Conservation (phyloP, 1,139 yeast species). For the Yamadazyma jaroonii region DNA sequence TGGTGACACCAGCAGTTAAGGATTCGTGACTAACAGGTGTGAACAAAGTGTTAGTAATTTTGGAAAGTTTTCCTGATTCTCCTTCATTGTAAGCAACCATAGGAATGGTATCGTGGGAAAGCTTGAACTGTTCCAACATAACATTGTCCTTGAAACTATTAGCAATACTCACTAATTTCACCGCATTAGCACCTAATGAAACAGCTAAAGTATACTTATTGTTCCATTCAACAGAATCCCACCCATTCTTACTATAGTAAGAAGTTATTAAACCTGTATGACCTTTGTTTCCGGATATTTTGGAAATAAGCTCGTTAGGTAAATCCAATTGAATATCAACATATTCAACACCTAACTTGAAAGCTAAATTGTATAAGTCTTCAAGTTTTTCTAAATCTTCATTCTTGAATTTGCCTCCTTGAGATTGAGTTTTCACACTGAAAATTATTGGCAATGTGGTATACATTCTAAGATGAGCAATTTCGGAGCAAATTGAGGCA, state of each 20-base stretch:
- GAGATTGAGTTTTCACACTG: slow-evolving; percentile 73
- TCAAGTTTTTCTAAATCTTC: slow-evolving; percentile 46
- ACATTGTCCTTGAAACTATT: slow-evolving; percentile 63
- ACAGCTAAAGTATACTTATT: slow-evolving; percentile 66
- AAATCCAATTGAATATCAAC: slow-evolving; percentile 53
- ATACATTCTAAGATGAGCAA: slow-evolving; percentile 60
- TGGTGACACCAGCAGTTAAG: slow-evolving; percentile 51
- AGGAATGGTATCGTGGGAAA: slow-evolving; percentile 51
- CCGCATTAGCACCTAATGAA: slow-evolving; percentile 64
- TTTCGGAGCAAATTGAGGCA: slow-evolving; percentile 67
- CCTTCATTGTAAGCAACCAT: slow-evolving; percentile 86
- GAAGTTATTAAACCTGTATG: slow-evolving; percentile 78
- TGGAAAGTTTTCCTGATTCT: slow-evolving; percentile 68
- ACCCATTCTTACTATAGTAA: slow-evolving; percentile 55
- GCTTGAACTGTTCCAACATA: slow-evolving; percentile 65
- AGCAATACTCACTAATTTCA: slow-evolving; percentile 85
- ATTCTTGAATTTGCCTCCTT: slow-evolving; percentile 66
- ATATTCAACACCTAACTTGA: slow-evolving; percentile 62
- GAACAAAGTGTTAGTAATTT: slow-evolving; percentile 68
- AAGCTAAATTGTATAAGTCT: slow-evolving; percentile 56
- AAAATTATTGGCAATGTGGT: slow-evolving; percentile 76
- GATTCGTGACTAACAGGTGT: slow-evolving; percentile 81
- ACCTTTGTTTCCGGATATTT: slow-evolving; percentile 39
- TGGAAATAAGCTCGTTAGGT: slow-evolving; percentile 29
- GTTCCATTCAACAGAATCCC: slow-evolving; percentile 76